A percentile compares a stretch with the other conserved stretches of the same genome.
Evolutionary conservation across 2,329 filamentous ascomycete genomes (phyloP).

Genomic region (Cryphonectria naterciae): DNA sequence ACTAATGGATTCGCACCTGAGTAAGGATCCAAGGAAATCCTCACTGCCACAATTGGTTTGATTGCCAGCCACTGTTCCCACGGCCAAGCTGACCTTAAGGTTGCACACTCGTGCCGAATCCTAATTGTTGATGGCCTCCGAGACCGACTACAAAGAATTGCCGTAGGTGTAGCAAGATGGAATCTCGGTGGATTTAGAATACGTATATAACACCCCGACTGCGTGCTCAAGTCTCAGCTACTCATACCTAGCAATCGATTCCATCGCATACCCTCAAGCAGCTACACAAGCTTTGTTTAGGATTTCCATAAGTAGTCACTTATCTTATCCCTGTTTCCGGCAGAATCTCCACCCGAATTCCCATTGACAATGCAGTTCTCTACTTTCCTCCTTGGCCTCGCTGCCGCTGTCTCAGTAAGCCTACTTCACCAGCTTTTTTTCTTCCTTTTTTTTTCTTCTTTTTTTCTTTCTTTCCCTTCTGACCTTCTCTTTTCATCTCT

Average conservation of each 20-base stretch:
- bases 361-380: background rate
- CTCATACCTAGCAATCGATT: background rate
- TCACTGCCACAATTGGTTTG: background rate
- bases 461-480: too few relatives aligned
- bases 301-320: background rate
- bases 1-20: background rate
- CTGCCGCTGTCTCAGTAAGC: background rate
- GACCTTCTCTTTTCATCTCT: background rate
- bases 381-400: constrained; percentile 2
- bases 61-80: background rate
- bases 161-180: background rate
- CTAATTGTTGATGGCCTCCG: background rate
- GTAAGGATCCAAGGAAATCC: background rate
- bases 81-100: background rate
- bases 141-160: background rate
- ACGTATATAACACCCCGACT: background rate
- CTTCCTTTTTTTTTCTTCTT: background rate
- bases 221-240: background rate
- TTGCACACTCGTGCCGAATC: background rate
- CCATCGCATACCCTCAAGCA: background rate
- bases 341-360: background rate
- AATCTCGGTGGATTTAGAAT: background rate
- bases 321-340: background rate
- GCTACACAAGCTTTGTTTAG: background rate
- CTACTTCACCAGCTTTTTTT: background rate